Evolutionary conservation across 2,329 filamentous ascomycete genomes (phyloP).

Genomic region (Xylariaceae sp.): DNA sequence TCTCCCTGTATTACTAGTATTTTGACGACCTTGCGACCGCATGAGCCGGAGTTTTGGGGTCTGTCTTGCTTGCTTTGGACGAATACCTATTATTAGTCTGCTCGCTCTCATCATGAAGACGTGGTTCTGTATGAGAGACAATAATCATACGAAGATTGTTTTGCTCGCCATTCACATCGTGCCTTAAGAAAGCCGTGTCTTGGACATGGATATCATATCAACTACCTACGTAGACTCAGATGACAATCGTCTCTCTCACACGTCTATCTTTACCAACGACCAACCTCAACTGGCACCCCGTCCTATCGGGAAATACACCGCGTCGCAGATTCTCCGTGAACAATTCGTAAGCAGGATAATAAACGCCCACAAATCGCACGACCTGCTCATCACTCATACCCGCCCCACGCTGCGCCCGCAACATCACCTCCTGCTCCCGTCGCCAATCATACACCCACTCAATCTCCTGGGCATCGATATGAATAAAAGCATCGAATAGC

Average conservation of each 20-base stretch:
- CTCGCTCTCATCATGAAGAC: neutral
- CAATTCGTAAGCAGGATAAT: conserved; percentile 69
- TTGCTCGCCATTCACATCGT: neutral
- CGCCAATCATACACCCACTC: conserved; percentile 81
- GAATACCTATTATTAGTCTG: neutral
- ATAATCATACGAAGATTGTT: conserved; percentile 5
- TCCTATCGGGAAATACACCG: conserved; percentile 48
- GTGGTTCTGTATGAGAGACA: neutral
- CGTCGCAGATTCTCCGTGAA: conserved; percentile 55
- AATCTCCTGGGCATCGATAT: conserved; percentile 64
- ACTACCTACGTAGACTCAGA: conserved; percentile 34
- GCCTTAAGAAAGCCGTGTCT: too few relatives aligned
- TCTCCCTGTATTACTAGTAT: conserved; percentile 7
- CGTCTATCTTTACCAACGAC: conserved; percentile 56
- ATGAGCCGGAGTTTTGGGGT: conserved; percentile 18
- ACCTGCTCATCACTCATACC: conserved; percentile 85
- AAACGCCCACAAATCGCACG: conserved; percentile 62
- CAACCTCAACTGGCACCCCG: conserved; percentile 55
- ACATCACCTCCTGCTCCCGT: conserved; percentile 68
- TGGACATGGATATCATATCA: too few relatives aligned
- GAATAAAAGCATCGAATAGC: conserved; percentile 50
- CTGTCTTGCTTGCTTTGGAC: conserved; percentile 1
- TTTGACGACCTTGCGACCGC: conserved; percentile 16
- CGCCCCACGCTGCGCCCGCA: conserved; percentile 60
- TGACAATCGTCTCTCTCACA: conserved; percentile 51